phyloP scores from a whole-genome alignment of 2,329 filamentous ascomycete genomes.

The Pseudogymnoascus sp. region DNA sequence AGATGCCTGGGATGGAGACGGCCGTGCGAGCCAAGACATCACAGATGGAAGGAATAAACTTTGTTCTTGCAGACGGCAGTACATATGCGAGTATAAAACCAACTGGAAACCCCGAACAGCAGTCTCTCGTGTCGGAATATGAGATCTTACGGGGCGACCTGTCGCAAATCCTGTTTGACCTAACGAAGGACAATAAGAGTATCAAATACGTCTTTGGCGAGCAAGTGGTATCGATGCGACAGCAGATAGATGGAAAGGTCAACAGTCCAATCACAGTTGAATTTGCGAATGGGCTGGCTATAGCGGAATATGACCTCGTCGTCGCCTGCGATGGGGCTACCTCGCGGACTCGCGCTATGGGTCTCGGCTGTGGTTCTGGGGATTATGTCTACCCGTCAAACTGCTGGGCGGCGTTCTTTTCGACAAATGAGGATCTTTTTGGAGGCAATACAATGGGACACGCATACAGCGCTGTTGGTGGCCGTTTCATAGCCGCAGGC shows the following conservation, averaged over 20 bases:
- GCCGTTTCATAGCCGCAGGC: constrained; percentile 32
- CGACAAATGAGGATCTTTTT: constrained; percentile 33
- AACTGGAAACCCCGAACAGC: constrained; percentile 33
- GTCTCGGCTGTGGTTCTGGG: constrained; percentile 32
- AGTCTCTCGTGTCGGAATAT: constrained; percentile 30
- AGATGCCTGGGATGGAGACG: constrained; percentile 33
- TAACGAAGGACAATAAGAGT: constrained; percentile 31
- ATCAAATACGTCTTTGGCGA: constrained; percentile 26
- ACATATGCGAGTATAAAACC: constrained; percentile 30
- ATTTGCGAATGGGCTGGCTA: constrained; percentile 32
- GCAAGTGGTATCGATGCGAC: constrained; percentile 30
- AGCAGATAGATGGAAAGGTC: constrained; percentile 28
- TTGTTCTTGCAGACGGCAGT: constrained; percentile 33
- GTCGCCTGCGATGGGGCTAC: constrained; percentile 41
- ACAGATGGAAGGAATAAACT: constrained; percentile 36
- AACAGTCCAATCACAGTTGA: constrained; percentile 26
- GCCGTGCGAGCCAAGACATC: constrained; percentile 31
- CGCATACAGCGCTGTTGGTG: constrained; percentile 31
- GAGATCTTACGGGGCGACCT: constrained; percentile 40
- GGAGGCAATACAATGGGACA: constrained; percentile 31
- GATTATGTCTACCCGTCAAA: constrained; percentile 33
- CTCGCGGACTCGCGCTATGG: constrained; percentile 39
- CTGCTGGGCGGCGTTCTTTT: constrained; percentile 37
- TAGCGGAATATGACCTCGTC: constrained; percentile 38
- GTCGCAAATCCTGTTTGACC: constrained; percentile 33